Base-by-base conservation (phyloP, 805 yeast genomes). In the Metschnikowia koreensis region DNA sequence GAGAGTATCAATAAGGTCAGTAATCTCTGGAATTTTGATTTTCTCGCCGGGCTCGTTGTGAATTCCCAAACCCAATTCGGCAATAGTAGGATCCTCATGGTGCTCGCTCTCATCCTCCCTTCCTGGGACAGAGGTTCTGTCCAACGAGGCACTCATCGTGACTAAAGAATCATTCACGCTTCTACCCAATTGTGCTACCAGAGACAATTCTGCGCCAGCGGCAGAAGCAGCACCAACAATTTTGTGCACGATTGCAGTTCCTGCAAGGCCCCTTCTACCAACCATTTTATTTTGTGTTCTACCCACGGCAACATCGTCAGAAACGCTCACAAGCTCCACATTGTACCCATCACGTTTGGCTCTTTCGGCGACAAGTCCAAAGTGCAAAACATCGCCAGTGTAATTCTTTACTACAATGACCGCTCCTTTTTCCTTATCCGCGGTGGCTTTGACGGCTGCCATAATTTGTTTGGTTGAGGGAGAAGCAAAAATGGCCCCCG, bases 261-360 rank as follows among this genome's bases (percentile, higher is more conserved):
- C 98, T 0, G 97, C 96, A 50, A 92, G 76, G 31, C 96, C 98
- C 71, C 98, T 81, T 71, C 97, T 81, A 16, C 97, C 97, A 46
- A 93, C 97, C 75, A 88, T 81, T 17, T 89, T 91, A 64, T 94
- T 93, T 64, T 91, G 92, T 28, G 84, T 79, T 60, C 86, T 77
- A n/a, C 97, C 97, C 42, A 93, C 97, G 7, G 97, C 90, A 28
- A 91, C 97, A 67, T 92, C 98, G 65, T 92, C 98, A 42, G 90
- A 87, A 29, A 92, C 92, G 49, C 86, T 80, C 41, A 88, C 83
- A 54, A 89, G 77, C 56, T 87, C 91, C 33, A 86, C 85, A 38
- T 81, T 75, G 56, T 80, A 78, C 8, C 96, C 97, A 43, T 81
- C 80, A 16, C 87, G 84, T 65, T 85, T 86, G 29, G 96, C 93